Conservation (phyloP, 1,284 basidiomycete species). For the Cutaneotrichosporon sp. region DNA sequence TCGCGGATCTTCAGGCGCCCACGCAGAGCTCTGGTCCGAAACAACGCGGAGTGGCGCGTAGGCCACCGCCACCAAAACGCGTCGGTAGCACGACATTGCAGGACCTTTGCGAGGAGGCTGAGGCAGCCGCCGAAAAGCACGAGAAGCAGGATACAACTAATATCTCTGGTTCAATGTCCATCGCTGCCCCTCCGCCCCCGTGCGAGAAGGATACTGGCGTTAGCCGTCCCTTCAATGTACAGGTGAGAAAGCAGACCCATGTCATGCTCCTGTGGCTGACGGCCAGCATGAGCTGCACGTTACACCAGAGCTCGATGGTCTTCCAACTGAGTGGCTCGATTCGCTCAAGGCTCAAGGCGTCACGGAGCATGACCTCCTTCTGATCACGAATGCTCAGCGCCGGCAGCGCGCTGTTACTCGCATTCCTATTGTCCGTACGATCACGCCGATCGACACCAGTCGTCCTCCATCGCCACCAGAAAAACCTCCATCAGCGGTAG, state of each 20-base stretch:
- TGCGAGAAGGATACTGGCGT: slow-evolving; percentile 14
- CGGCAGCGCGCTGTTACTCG: slow-evolving; percentile 10
- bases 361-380: slow-evolving; percentile 34
- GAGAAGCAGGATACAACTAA: neutral
- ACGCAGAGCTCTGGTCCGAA: no score
- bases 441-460: neutral
- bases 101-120: neutral
- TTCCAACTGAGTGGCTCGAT: slow-evolving; percentile 37
- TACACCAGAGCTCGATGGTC: slow-evolving; percentile 32
- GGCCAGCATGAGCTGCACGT: slow-evolving; percentile 45
- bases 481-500: neutral
- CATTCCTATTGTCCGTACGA: neutral
- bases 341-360: slow-evolving; percentile 36
- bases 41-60: no score
- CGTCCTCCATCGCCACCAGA: neutral
- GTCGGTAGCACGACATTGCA: neutral
- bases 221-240: slow-evolving; percentile 39
- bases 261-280: neutral
- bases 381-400: slow-evolving; percentile 31
- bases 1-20: no score
- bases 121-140: neutral
- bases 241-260: slow-evolving; percentile 22
- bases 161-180: neutral
- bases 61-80: neutral
- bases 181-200: neutral